A percentile compares a stretch with the other conserved stretches of the same genome.
These are phyloP conservation scores for Chaetoceros muelleri DNA, from an alignment of 108 stramenopile species.

Conservation along the genomic window DNA sequence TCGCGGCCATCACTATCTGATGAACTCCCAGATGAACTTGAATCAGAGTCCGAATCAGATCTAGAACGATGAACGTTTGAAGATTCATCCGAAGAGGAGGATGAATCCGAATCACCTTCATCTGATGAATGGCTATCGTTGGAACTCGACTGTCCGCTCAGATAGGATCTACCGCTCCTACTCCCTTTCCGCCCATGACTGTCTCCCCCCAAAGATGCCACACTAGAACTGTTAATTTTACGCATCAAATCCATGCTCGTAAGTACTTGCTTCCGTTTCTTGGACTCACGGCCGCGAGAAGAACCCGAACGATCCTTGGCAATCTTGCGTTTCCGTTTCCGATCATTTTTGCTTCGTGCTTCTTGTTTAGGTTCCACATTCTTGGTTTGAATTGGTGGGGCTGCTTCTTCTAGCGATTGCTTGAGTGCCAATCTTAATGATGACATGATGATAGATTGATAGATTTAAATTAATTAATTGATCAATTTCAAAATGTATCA, in stretches of 20 bases:
- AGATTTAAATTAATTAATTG: no score
- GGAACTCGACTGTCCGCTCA: not conserved
- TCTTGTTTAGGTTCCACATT: not conserved
- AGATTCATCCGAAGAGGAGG: not conserved
- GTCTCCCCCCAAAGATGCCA: not conserved
- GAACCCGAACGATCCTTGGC: not conserved
- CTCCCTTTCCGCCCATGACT: not conserved
- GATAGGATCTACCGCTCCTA: not conserved
- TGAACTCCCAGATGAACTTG: not conserved
- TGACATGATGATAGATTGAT: no score
- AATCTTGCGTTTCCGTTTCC: slow-evolving; percentile 1
- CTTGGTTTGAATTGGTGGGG: not conserved
- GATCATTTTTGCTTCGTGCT: not conserved
- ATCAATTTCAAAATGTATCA: no score
- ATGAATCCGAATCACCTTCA: not conserved
- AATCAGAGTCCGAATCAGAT: not conserved
- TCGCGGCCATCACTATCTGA: not conserved
- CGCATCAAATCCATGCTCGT: no score
- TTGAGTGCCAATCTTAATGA: slow-evolving; percentile 79
- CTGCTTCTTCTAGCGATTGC: slow-evolving; percentile 69
- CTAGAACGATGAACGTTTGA: no score
- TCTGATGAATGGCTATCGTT: not conserved
- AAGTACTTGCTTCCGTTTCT: not conserved
- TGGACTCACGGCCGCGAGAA: not conserved
- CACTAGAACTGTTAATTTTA: not conserved